Conservation (phyloP, 768 basidiomycete genomes). For the Butyriboletus loyo region DNA sequence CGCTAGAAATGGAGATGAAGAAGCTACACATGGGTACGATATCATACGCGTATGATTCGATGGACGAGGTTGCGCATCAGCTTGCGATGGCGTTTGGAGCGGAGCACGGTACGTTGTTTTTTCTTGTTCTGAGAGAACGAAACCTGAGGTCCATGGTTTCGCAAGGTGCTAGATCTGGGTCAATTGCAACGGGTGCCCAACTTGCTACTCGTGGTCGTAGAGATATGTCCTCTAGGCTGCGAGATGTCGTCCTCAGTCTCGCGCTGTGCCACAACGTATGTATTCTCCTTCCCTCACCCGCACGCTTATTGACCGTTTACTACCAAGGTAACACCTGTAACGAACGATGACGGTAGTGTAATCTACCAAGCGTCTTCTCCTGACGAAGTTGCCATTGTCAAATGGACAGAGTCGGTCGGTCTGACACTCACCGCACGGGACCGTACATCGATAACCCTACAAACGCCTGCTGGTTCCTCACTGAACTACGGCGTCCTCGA, state of each 20-base stretch:
- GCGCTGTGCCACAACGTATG: slow-evolving; percentile 94
- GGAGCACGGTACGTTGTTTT: slow-evolving; percentile 45
- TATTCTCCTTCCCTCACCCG: slow-evolving; percentile 1
- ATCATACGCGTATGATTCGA: slow-evolving; percentile 95
- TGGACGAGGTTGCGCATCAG: slow-evolving; percentile 97
- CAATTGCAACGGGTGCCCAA: slow-evolving; percentile 71
- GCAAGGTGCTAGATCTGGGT: slow-evolving; percentile 48
- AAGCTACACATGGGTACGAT: slow-evolving; percentile 99
- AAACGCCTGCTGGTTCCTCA: slow-evolving; percentile 59
- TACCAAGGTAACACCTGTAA: slow-evolving; percentile 89
- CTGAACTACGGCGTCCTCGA: slow-evolving; percentile 84
- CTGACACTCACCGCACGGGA: slow-evolving; percentile 86
- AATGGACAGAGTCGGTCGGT: slow-evolving; percentile 95
- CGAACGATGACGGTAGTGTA: slow-evolving; percentile 89
- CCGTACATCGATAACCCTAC: slow-evolving; percentile 85
- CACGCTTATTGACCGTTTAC: background rate
- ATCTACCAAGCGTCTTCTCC: slow-evolving; percentile 99
- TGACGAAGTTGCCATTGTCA: slow-evolving; percentile 97
- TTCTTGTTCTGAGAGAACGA: background rate
- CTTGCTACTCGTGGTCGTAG: slow-evolving; percentile 83
- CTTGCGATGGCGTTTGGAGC: slow-evolving; percentile 80
- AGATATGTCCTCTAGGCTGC: slow-evolving; percentile 92
- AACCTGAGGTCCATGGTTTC: slow-evolving; percentile 13
- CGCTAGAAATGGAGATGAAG: slow-evolving; percentile 97
- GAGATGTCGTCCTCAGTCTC: slow-evolving; percentile 89